Evolutionary conservation across 73 alveolate species (phyloP).

Genomic region (Uronychia binucleata): DNA sequence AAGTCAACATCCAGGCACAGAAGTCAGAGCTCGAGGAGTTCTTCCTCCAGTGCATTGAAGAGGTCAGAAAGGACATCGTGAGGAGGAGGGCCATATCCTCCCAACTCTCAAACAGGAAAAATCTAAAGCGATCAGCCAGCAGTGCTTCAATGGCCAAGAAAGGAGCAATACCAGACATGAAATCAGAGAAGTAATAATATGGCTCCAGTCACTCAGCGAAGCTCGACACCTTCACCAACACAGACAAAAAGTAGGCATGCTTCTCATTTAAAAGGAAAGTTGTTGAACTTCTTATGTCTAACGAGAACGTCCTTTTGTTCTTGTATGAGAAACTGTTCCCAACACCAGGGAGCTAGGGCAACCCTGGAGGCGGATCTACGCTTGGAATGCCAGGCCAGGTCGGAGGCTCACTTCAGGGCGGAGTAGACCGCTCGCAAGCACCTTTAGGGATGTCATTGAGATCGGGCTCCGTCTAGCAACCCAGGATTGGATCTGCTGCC

Average conservation of each 20-base stretch:
- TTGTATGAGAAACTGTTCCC: conserved; percentile 76
- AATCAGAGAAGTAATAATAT: background rate
- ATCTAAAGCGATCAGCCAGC: conserved; percentile 38
- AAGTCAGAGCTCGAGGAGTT: conserved; percentile 84
- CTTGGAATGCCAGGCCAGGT: no score
- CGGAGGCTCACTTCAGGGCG: no score
- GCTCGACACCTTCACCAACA: conserved; percentile 48
- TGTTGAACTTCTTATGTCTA: conserved; percentile 55
- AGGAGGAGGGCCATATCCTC: conserved; percentile 46
- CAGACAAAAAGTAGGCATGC: conserved; percentile 50
- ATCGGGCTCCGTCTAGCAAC: background rate
- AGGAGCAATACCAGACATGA: background rate
- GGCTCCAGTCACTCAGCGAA: conserved; percentile 36
- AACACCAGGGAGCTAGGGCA: background rate
- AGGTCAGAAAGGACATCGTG: conserved; percentile 82
- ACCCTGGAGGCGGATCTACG: no score
- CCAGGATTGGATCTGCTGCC: background rate
- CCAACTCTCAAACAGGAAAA: background rate
- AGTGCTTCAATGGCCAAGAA: conserved; percentile 3
- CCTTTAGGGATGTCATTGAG: no score
- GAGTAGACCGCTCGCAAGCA: no score
- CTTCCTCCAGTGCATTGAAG: conserved; percentile 87
- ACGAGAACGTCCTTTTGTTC: conserved; percentile 69
- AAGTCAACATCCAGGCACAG: conserved; percentile 48
- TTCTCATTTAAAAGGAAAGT: conserved; percentile 18